Base-by-base conservation (phyloP, 805 yeast genomes). In the Lachancea meyersii region DNA sequence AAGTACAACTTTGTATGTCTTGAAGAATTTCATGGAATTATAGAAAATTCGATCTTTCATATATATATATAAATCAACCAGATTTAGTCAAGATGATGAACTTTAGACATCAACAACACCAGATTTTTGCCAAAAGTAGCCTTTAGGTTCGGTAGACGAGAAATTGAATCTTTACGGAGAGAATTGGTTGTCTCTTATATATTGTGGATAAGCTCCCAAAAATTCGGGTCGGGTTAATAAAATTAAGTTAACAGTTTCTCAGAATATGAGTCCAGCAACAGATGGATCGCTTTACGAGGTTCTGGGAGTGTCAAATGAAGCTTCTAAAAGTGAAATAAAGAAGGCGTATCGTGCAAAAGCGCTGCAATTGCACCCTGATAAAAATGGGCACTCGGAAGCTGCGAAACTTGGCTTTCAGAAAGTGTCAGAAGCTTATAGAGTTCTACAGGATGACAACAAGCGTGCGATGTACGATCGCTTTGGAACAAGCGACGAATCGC, bases 371-470 rank as follows among this genome's bases (percentile, higher is more conserved):
- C 89, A 82, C 55, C 89, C 89, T 1, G 89, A 82, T 55, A 76
- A 77, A 51, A 76, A 76, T 17, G 67, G 68, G 44, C 74, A 69
- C 48, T 61, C 75, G 14, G 75, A 73, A 5, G 70, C 64, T 22
- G 67, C 75, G 30, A 75, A 77, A 3, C 72, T 70, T 45, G 65
- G 62, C 47, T 85, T 82, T 63, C 79, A 79, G 61, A 76, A 73
- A 41, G 69, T 82, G 31, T 76, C 81, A 2, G 70, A 72, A 36
- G 89, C 91, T 0, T 85, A 85, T 58, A 82, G 82, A 48, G 67
- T 77, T 5, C 64, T 85, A 26, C 65, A 70, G 28, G 77, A 80
- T 55, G 57, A 60, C 1, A 58, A 60, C 2, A 65, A 68, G 41
- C 64, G 83, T 32, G 46, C 54, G 5, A 54, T 73, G 8, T 82